These are phyloP conservation scores for Bondarzewia mesenterica DNA, from an alignment of 1,284 basidiomycete species.

Conservation along the genomic window DNA sequence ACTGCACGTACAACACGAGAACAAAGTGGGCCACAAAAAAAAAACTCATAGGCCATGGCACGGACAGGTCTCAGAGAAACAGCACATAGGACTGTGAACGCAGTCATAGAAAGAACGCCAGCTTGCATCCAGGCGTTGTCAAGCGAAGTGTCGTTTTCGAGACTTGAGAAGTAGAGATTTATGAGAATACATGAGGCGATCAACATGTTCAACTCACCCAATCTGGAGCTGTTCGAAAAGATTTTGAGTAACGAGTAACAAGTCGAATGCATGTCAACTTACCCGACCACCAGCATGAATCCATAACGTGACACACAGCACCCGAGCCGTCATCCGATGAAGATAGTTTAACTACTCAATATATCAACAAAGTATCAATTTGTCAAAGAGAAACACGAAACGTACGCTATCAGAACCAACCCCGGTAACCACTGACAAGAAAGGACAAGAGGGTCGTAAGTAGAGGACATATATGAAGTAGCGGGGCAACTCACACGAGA, in stretches of 20 bases:
- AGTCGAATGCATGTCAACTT: slow-evolving; percentile 13
- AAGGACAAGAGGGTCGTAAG: not conserved
- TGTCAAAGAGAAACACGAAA: not conserved
- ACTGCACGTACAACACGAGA: slow-evolving; percentile 15
- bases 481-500: slow-evolving; percentile 42
- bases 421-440: slow-evolving; percentile 41
- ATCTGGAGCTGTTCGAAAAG: slow-evolving; percentile 1
- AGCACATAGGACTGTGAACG: slow-evolving; percentile 15
- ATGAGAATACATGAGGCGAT: not conserved
- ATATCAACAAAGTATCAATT: not conserved
- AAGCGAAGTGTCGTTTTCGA: not conserved
- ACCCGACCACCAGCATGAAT: slow-evolving; percentile 39
- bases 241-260: not conserved
- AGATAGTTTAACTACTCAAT: slow-evolving; percentile 35
- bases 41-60: slow-evolving; percentile 17
- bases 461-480: not conserved
- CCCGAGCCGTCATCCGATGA: slow-evolving; percentile 45
- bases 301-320: slow-evolving; percentile 39
- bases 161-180: not conserved
- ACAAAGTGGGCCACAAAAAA: slow-evolving; percentile 19
- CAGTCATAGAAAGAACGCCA: slow-evolving; percentile 12
- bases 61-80: slow-evolving; percentile 18
- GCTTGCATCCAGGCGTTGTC: not conserved
- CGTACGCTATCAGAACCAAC: slow-evolving; percentile 49
- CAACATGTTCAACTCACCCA: slow-evolving; percentile 1